These are phyloP conservation scores for Aspergillus cejpii DNA, from an alignment of 2,329 filamentous ascomycete genomes.

Conservation along the genomic window DNA sequence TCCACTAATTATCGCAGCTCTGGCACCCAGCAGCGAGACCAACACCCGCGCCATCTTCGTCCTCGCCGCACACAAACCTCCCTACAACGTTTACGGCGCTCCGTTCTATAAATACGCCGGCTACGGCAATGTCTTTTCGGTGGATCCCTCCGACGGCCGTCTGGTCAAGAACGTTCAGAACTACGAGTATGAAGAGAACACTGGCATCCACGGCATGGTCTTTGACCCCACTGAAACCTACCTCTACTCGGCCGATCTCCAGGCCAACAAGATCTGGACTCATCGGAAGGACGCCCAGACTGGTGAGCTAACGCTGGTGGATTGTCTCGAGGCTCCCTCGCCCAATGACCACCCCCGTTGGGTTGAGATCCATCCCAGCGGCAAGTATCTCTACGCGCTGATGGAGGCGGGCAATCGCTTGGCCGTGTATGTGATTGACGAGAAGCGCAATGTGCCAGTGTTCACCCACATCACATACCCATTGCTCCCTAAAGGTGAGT, in stretches of 20 bases:
- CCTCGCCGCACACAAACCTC: conserved; percentile 67
- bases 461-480: conserved; percentile 73
- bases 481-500: conserved; percentile 67
- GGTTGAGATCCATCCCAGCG: conserved; percentile 75
- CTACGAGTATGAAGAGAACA: conserved; percentile 41
- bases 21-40: conserved; percentile 61
- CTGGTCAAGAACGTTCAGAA: conserved; percentile 41
- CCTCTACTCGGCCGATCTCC: conserved; percentile 46
- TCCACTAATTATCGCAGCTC: conserved; percentile 44
- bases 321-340: conserved; percentile 64
- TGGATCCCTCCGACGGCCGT: conserved; percentile 35
- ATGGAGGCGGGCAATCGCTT: conserved; percentile 87
- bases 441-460: conserved; percentile 63
- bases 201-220: conserved; percentile 46
- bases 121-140: conserved; percentile 62
- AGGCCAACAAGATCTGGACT: conserved; percentile 60
- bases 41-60: conserved; percentile 88
- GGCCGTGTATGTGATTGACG: conserved; percentile 74
- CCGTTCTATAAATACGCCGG: conserved; percentile 84
- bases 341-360: conserved; percentile 74
- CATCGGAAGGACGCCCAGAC: conserved; percentile 62
- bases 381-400: conserved; percentile 72
- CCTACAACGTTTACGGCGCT: conserved; percentile 79
- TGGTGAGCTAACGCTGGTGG: conserved; percentile 62
- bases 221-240: conserved; percentile 42